Base-by-base conservation (phyloP, 202 grass and related monocot genomes). In the Zoysia matrella region DNA sequence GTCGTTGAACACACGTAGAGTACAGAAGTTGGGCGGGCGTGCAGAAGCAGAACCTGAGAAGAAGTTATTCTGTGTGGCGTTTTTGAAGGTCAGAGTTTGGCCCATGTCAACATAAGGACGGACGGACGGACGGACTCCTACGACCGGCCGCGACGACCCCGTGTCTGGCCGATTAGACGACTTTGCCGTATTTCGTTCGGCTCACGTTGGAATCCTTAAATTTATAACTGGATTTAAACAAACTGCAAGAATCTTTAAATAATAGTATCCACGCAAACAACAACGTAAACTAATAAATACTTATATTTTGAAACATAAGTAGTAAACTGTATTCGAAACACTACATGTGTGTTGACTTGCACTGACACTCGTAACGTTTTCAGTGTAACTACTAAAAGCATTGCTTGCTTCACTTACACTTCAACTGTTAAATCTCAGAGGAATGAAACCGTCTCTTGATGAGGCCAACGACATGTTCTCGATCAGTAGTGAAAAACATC, bases 11-110 rank as follows among this genome's bases (percentile, higher is more conserved):
- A 52, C 8, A 75, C 22, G 22, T 22, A 22, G 22, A 22, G 22
- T 11, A 40, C 5, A 46, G 66, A 84, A 1, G 53, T 13, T 78
- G 61, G 69, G 46, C 53, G 7, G 18, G 44, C 66, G 47, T 65
- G 63, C 63, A 65, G 39, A 65, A 65, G 4, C 22, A 22, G 3
- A 39, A 67, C 9, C 7, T 14, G 22, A 14, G 30, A 69, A 14
- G 64, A 61, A 72, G 47, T 51, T 36, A 10, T 3, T 47, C 45
- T 47, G 8, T 7, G 18, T 58, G 55, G 9, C n/a, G 56, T 56
- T 58, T 70, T 22, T 64, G 40, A 1, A 49, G 67, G 73, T 74
- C 72, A 69, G 73, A 55, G 50, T 65, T 73, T 73, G 46, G 30
- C 42, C 42, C 68, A 52, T 79, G 41, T 79, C 82, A 5, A 50